Percentiles rank a stretch among this genome's conserved stretches.
Conservation (phyloP, 2,329 filamentous ascomycete genomes). For the Hymenoscyphus scutula region DNA sequence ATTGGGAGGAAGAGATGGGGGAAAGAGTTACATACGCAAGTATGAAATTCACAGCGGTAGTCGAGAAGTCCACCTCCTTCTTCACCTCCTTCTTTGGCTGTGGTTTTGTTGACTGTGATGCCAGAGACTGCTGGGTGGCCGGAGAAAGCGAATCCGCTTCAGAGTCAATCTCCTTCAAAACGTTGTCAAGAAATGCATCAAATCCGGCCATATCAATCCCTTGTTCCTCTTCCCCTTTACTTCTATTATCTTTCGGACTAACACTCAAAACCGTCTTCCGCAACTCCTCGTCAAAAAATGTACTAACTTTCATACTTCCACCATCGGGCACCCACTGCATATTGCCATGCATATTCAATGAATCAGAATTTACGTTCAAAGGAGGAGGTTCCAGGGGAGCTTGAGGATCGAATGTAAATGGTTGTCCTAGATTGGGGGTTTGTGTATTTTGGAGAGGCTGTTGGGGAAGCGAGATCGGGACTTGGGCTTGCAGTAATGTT, state of each 20-base stretch:
- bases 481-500: slow-evolving; percentile 16
- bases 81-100: neutral
- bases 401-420: neutral
- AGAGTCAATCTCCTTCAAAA: slow-evolving; percentile 9
- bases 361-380: neutral
- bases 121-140: neutral
- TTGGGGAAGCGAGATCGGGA: slow-evolving; percentile 13
- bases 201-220: neutral
- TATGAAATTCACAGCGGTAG: slow-evolving; percentile 34
- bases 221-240: neutral
- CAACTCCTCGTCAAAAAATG: slow-evolving; percentile 24
- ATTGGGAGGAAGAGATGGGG: no score
- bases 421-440: neutral
- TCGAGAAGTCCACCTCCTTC: slow-evolving; percentile 17
- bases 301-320: slow-evolving; percentile 19
- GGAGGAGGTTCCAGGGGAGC: neutral
- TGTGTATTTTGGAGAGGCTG: neutral
- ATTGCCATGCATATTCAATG: neutral
- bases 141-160: neutral
- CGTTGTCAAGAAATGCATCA: slow-evolving; percentile 2
- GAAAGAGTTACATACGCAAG: slow-evolving; percentile 27
- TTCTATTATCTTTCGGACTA: slow-evolving; percentile 8
- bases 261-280: slow-evolving; percentile 23
- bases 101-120: neutral
- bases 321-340: slow-evolving; percentile 7